phyloP scores from a whole-genome alignment of 352 stramenopile genomes.

The Phytopythium litorale region DNA sequence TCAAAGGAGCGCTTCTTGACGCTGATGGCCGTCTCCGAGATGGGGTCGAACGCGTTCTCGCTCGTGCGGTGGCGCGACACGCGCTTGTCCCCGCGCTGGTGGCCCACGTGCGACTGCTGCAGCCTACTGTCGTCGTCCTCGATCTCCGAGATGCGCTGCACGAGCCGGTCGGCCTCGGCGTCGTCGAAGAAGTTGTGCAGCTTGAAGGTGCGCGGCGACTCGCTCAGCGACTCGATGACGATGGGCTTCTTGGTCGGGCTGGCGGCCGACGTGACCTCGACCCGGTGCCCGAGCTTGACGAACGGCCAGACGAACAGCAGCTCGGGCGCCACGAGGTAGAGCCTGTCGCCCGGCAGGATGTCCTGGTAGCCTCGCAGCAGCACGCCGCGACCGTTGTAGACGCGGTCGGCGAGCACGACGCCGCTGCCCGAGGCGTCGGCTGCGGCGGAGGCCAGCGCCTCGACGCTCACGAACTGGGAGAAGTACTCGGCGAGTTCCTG shows the following conservation, averaged over 20 bases:
- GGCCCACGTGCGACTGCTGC: slow-evolving; percentile 75
- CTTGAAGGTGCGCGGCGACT: slow-evolving; percentile 82
- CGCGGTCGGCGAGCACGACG: slow-evolving; percentile 49
- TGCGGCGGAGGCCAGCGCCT: slow-evolving; percentile 24
- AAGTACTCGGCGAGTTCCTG: slow-evolving; percentile 71
- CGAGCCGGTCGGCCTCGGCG: slow-evolving; percentile 76
- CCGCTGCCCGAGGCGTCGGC: slow-evolving; percentile 15
- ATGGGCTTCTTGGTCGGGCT: slow-evolving; percentile 58
- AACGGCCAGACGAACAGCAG: slow-evolving; percentile 81
- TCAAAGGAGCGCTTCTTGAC: slow-evolving; percentile 89
- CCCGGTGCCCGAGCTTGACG: slow-evolving; percentile 72
- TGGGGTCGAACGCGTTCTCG: slow-evolving; percentile 87
- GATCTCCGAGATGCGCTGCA: slow-evolving; percentile 79
- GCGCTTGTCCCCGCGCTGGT: slow-evolving; percentile 64
- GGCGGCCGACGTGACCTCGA: slow-evolving; percentile 41
- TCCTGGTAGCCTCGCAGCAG: slow-evolving; percentile 49
- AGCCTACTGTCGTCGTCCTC: slow-evolving; percentile 78
- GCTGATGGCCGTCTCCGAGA: slow-evolving; percentile 58
- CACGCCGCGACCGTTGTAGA: slow-evolving; percentile 66
- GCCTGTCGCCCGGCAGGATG: slow-evolving; percentile 44
- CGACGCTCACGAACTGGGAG: slow-evolving; percentile 76
- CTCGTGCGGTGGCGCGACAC: slow-evolving; percentile 76
- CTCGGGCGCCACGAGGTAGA: slow-evolving; percentile 72
- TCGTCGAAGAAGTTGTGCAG: slow-evolving; percentile 86
- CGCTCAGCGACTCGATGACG: slow-evolving; percentile 72